Conservation (phyloP, 73 alveolate genomes). For the Durusdinium trenchii region DNA sequence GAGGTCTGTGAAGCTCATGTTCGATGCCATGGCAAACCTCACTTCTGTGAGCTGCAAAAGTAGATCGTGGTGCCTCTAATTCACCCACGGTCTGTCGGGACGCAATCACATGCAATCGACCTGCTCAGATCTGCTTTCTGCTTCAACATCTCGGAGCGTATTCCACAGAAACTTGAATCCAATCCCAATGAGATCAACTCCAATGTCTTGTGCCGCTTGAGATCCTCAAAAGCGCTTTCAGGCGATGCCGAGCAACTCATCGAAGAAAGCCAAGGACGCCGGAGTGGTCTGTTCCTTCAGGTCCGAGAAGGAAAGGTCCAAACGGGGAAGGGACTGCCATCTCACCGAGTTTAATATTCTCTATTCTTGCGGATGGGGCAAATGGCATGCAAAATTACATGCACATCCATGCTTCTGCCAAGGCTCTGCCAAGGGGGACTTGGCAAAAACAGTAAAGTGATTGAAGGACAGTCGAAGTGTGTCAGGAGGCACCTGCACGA, state of each 20-base stretch:
- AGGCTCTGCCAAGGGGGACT: constrained; percentile 63
- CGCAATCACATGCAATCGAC: too few species aligned
- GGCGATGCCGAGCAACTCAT: constrained; percentile 38
- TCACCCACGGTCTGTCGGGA: too few species aligned
- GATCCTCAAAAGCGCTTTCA: too few species aligned
- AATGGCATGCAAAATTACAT: background rate
- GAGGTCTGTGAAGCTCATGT: constrained; percentile 70
- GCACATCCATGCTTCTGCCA: background rate
- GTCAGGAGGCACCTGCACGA: constrained; percentile 66
- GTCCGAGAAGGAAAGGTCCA: background rate
- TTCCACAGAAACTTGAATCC: too few species aligned
- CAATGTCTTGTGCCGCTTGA: too few species aligned
- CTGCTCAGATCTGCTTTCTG: too few species aligned
- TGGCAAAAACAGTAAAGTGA: constrained; percentile 77
- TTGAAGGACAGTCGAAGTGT: constrained; percentile 73
- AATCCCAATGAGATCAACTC: too few species aligned
- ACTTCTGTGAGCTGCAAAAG: background rate
- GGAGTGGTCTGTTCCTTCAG: constrained; percentile 81
- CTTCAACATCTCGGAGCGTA: too few species aligned
- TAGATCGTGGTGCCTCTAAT: background rate
- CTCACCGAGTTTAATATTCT: background rate
- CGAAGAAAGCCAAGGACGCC: constrained; percentile 66
- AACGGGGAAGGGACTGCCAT: background rate
- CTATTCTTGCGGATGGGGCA: background rate
- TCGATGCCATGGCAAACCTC: constrained; percentile 89